Evolutionary conservation across 305 asterid species (phyloP), one percentile per base, ranked within the genome.

Genomic region (Plantago coronopus): DNA sequence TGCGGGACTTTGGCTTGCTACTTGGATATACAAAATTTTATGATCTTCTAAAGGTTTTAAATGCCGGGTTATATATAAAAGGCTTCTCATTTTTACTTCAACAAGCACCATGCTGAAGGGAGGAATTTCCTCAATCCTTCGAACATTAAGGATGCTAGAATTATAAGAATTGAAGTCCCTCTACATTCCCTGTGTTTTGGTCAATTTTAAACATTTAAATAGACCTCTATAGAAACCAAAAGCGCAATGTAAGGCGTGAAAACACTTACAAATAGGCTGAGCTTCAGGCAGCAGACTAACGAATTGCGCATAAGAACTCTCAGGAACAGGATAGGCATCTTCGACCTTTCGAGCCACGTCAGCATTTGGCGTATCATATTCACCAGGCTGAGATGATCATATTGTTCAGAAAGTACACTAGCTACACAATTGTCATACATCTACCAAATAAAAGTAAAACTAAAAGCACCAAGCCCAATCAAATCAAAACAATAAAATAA

Each of bases 201-300:
- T 53, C 19, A 10, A 15, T 23, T 23, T 53, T 12, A 38, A 38
- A 11, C 13, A 38, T 38, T 7, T 8, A 16, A 21, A 16, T 37
- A 18, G 20, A 59, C 51, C 18, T 14, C 37, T 1, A 12, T 27
- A 57, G 47, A 14, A 29, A 65, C 50, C 15, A 2, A 50, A 68
- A 74, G 65, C 54, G 67, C 61, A 25, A 65, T 63, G 44, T 49
- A 57, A 69, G 3, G 62, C 63, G 38, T 22, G 53, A 51, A 29
- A 34, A 56, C 50, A 85, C 96, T 82, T 74, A 88, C 98, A 79
- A 50, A 91, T 74, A 48, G 64, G 63, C 68, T 82, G 88, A 56
- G 83, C 74, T 69, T 71, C 80, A 61, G 90, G 86, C 76, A 84
- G 69, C 72, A 74, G 77, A 67, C 78, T 80, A 61, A 54, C 64